A percentile compares a stretch with the other conserved stretches of the same genome.
Evolutionary conservation across 73 alveolate species (phyloP).

Genomic region (Paramecium primaurelia): DNA sequence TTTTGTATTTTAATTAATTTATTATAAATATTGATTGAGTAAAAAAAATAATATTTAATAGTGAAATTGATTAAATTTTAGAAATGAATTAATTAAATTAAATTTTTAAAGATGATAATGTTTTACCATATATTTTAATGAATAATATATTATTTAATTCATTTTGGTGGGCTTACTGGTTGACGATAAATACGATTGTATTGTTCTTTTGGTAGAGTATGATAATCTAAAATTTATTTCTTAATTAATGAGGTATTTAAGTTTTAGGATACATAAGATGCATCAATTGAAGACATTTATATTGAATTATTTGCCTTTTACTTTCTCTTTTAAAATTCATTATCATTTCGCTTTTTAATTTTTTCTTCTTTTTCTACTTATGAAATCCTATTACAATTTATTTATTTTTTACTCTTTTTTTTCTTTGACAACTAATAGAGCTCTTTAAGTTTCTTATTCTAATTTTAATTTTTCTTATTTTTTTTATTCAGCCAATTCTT

Average conservation of each 20-base stretch:
- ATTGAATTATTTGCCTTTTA: not conserved
- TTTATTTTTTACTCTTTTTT: not conserved
- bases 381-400: not conserved
- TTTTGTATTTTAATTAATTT: too few relatives aligned
- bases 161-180: not conserved
- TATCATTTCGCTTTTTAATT: conserved; percentile 7
- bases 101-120: not conserved
- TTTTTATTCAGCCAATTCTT: conserved; percentile 39
- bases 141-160: not conserved
- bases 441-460: not conserved
- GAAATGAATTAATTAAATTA: not conserved
- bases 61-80: too few relatives aligned
- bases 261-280: conserved; percentile 26
- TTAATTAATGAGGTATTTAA: not conserved
- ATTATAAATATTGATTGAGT: too few relatives aligned
- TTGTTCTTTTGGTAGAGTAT: conserved; percentile 35
- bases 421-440: not conserved
- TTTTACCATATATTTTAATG: not conserved
- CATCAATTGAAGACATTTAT: not conserved
- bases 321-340: not conserved
- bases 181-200: conserved; percentile 16
- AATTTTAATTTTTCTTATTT: not conserved
- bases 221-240: conserved; percentile 31
- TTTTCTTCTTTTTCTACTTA: not conserved
- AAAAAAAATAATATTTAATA: too few relatives aligned